phyloP scores from a whole-genome alignment of 345 rosid species.

The Moricandia arvensis region DNA sequence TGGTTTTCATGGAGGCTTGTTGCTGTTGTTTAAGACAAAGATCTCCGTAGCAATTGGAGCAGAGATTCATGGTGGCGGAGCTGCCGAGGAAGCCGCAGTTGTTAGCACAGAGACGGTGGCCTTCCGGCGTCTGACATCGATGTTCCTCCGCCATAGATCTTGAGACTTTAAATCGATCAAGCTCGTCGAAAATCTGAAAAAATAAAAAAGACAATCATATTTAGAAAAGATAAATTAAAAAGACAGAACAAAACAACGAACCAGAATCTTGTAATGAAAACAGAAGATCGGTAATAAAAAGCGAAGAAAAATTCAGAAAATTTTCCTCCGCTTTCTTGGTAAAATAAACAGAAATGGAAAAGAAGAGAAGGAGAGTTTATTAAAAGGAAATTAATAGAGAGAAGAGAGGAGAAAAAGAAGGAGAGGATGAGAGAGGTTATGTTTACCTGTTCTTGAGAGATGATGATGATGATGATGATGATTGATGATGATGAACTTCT shows the following conservation, averaged over 20 bases:
- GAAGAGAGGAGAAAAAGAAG: slow-evolving; percentile 26
- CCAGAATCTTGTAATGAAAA: slow-evolving; percentile 11
- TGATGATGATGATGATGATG: slow-evolving; percentile 7
- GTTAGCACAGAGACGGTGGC: slow-evolving; percentile 52
- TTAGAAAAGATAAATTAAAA: not conserved
- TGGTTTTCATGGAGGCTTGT: slow-evolving; percentile 38
- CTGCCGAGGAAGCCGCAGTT: slow-evolving; percentile 60
- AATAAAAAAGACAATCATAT: no score
- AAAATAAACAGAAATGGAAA: slow-evolving; percentile 20
- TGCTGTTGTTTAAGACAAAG: slow-evolving; percentile 45
- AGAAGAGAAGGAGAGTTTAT: not conserved
- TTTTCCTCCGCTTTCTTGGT: slow-evolving; percentile 36
- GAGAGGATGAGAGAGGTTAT: slow-evolving; percentile 25
- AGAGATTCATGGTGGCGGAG: slow-evolving; percentile 54
- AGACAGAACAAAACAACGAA: not conserved
- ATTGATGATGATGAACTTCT: slow-evolving; percentile 24
- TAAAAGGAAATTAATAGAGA: not conserved
- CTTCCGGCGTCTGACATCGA: slow-evolving; percentile 55
- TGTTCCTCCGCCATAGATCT: slow-evolving; percentile 57
- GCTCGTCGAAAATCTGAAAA: slow-evolving; percentile 21
- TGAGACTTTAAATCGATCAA: not conserved
- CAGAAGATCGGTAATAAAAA: not conserved
- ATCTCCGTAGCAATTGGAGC: slow-evolving; percentile 54
- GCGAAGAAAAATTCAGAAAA: slow-evolving; percentile 3
- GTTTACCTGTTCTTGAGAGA: slow-evolving; percentile 38